Evolutionary conservation across 305 asterid species (phyloP), one percentile per base, ranked within the genome.

Genomic region (Fraxinus floribunda): DNA sequence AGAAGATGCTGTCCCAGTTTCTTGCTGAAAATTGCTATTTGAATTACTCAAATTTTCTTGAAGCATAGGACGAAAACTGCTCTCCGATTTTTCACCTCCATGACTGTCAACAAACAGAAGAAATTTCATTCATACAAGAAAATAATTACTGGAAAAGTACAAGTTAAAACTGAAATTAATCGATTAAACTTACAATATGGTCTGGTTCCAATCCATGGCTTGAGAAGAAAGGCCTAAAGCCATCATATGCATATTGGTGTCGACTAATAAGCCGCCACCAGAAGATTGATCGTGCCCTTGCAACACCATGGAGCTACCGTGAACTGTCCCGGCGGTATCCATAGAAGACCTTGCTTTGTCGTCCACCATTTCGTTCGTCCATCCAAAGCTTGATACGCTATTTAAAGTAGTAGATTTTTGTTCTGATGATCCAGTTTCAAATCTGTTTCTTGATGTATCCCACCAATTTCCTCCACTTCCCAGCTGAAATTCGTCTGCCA

Each of bases 401-500:
- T 90, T 90, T n/a, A 90, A 79, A 20, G 94, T 83, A 1, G 95
- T 78, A 0, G 93, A 32, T 30, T 71, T 39, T 3, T 90, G 76
- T 1, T 90, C 74, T 18, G 90, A 55, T 1, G 64, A 81, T n/a
- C 83, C 72, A 0, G 91, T 81, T 29, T 88, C 91, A 75, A 85
- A 90, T 81, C 95, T 86, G 79, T 83, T 90, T 76, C 97, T 81
- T 1, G 95, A 73, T 5, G 93, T 15, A 60, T 92, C 97, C 99
- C 99, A 94, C 99, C 99, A 95, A 88, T 88, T 92, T 18, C 64
- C 64, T 55, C 92, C 92, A 44, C 90, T 90, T 22, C 99, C 98
- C 4, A 91, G 83, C 78, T 94, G 97, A 85, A 91, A 95, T 35
- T 95, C 98, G 55, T 95, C 99, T 2, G 93, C 95, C 99, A 95